Base-by-base conservation (phyloP, 176 grass and related monocot species). In the Metroxylon sagu region DNA sequence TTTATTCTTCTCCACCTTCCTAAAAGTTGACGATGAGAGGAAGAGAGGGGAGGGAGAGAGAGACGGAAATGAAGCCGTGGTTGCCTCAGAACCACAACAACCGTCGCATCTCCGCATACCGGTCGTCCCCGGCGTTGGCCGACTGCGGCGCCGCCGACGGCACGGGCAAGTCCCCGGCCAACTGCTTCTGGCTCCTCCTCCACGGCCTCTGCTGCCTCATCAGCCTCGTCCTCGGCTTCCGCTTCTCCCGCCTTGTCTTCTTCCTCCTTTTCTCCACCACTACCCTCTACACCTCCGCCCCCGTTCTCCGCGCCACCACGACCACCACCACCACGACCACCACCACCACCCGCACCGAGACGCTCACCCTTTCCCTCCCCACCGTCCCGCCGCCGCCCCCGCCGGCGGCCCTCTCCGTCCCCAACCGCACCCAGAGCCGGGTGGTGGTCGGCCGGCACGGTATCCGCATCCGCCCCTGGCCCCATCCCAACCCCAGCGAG, bases 211-310 rank as follows among this genome's bases (percentile, higher is more conserved):
- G 89, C 81, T 96, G 92, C 72, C 65, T 72, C 19, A 81, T 79
- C 5, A 85, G 83, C 78, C 89, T 86, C 75, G 75, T 89, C 21
- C 83, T 96, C 16, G 87, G 92, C 18, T 96, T 96, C 77, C 87
- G 87, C 48, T 90, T 90, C 78, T 96, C 92, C 2, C 92, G 92
- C 50, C 92, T 96, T 53, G 79, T 90, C 65, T 83, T 96, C 21
- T 96, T 70, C 80, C 80, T 96, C 18, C 76, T 96, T 61, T 90
- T 96, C 83, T 88, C 85, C 19, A 61, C 91, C 4, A 31, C 91
- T 14, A 74, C 74, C 39, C 68, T 65, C 53, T 62, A 79, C 52
- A 43, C 71, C 30, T 69, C 71, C 2, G 27, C 75, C 51, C 53
- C 73, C 53, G 25, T 66, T 48, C 65, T 71, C 61, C 56, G 80